Evolutionary conservation across 495 filamentous ascomycete genomes (phyloP), one percentile per base, ranked within the genome.

Genomic region (Hyaloscypha bicolor): DNA sequence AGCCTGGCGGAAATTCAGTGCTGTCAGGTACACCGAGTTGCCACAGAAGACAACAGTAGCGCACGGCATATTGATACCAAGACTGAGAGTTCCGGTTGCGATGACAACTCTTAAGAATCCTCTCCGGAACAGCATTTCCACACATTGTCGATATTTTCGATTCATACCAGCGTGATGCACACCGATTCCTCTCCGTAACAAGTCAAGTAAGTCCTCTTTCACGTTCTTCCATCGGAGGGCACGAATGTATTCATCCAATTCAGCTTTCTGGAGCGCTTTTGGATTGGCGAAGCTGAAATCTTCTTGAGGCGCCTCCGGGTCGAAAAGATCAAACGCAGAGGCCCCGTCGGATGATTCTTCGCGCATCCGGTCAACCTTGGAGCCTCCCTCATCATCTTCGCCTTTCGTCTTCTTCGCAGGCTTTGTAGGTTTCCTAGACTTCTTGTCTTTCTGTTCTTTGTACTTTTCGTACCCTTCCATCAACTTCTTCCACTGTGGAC

Each of bases 21-120:
- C 86, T 1, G 90, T 92, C 58, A 94, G 75, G 66, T 81, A 91
- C 12, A 91, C 80, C 1, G 86, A 89, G 69, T 93, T 90, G 4
- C 90, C 90, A 6, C 80, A 83, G 73, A 94, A 94, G 6, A 93
- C 85, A 9, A 93, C 90, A 1, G 91, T 94, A 70, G 90, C 90
- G 72, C 91, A 93, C 25, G 91, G 91, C 91, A 93, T 93, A 66
- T 93, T 94, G 77, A 94, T 91, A 75, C 91, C 91, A 29, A 94
- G 78, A 39, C 86, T 86, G 14, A 93, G 80, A 0, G 90, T 93
- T 0, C 91, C 91, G 12, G 91, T 94, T 0, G 91, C 91, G 55
- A 93, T 83, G 11, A 93, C 85, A n/a, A 91, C 87, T 5, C 87
- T 80, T 11, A 93, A 78, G 67, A 80, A 93, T 0, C 91, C 89